Percentiles rank a stretch among this genome's conserved stretches.
Conservation (phyloP, 176 grass and related monocot species). For the Rhynchospora tenuis region DNA sequence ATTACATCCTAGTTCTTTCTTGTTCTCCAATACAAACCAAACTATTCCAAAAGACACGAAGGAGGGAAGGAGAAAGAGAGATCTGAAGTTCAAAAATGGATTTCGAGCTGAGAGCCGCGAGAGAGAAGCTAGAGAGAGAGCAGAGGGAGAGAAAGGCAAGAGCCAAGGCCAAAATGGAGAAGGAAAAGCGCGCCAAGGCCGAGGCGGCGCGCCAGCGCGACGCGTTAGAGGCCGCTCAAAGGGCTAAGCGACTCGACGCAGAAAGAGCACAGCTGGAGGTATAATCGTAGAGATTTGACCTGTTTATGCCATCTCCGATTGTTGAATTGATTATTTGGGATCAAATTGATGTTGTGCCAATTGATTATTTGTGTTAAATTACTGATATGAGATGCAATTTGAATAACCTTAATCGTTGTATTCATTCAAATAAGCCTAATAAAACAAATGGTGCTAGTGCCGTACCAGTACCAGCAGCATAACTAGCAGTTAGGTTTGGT, state of each 20-base stretch:
- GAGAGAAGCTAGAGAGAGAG: slow-evolving; percentile 82
- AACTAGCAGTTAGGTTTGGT: neutral
- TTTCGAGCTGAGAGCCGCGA: slow-evolving; percentile 64
- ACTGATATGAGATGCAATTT: neutral
- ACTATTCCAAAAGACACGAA: neutral
- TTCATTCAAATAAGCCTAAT: neutral
- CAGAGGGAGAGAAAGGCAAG: slow-evolving; percentile 68
- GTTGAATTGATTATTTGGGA: neutral
- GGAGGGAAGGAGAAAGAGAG: neutral
- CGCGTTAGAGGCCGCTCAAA: slow-evolving; percentile 67
- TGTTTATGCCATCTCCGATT: neutral
- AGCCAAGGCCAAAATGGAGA: slow-evolving; percentile 68
- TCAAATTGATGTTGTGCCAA: neutral
- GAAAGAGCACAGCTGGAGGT: slow-evolving; percentile 49
- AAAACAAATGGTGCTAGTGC: neutral
- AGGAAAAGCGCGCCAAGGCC: slow-evolving; percentile 59
- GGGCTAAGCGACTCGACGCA: slow-evolving; percentile 65
- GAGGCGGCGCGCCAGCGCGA: slow-evolving; percentile 69
- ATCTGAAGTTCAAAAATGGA: slow-evolving; percentile 40
- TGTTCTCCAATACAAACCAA: neutral
- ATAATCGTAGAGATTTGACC: neutral
- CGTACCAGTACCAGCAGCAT: neutral
- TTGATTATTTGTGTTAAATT: neutral
- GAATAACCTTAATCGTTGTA: neutral
- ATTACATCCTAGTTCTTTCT: neutral